Base-by-base conservation (phyloP, 2,329 filamentous ascomycete species). In the Metarhizium robertsii region DNA sequence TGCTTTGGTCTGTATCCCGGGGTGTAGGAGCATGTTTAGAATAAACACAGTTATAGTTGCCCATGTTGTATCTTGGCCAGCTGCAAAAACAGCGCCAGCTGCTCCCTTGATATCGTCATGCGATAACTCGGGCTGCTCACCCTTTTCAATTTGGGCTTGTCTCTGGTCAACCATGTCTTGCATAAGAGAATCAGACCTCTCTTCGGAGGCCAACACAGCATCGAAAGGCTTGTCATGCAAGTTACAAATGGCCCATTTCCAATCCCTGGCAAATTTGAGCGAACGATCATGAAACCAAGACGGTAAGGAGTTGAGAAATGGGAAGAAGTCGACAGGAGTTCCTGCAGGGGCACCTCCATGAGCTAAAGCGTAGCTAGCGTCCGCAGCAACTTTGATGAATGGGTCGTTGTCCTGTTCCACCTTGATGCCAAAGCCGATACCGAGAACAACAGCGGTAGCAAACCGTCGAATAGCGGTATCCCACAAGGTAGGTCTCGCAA, bases 41-140 rank as follows among this genome's bases (percentile, higher is more conserved):
- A 81, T 73, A 18, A 79, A 72, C 5, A 73, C 66, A 6, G 74
- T 61, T 45, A 74, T 58, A 1, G 71, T 73, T 49, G 68, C 67
- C 71, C 68, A 74, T 3, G 74, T 78, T 34, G 74, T 75, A 58
- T 78, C 71, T 43, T 70, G 69, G 11, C 76, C 76, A 14, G 76
- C 76, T 42, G 74, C 73, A 60, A 71, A 78, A 11, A 79, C 71
- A 8, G 75, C 72, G 1, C 72, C 76, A 0, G 75, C 71, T 4
- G 76, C 76, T 13, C 76, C 76, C 61, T 78, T 76, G 60, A 79
- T 73, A 52, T 78, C 75, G 10, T 70, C 70, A 13, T 73, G 58
- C 0, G 68, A 71, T 30, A 74, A 57, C 18, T 75, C 69, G 1
- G 65, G 64, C 13, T 53, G 54, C 29, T 61, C 58, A 38, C 65